A percentile compares a stretch with the other conserved stretches of the same genome.
Conservation (phyloP, 2,329 filamentous ascomycete species). For the Xylariaceae sp. region DNA sequence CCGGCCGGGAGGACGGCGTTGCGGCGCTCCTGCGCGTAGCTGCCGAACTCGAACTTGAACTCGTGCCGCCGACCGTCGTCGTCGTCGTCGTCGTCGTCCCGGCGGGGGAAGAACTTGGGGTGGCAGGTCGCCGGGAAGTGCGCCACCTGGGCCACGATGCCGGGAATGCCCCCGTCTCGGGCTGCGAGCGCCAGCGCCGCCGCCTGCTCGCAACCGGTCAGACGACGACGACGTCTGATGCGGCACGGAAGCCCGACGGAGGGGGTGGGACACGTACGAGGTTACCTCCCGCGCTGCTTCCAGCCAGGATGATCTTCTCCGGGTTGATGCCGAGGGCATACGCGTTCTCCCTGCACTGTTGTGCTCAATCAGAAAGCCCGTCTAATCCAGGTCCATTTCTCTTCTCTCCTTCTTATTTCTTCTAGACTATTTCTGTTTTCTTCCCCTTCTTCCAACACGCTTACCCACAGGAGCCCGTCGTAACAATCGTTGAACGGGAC, state of each 20-base stretch:
- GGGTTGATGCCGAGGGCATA: conserved; percentile 27
- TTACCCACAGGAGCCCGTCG: background rate
- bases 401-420: too few relatives aligned
- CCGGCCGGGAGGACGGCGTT: background rate
- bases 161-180: conserved; percentile 23
- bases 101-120: conserved; percentile 28
- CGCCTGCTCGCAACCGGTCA: too few relatives aligned
- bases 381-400: too few relatives aligned
- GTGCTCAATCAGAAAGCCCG: too few relatives aligned
- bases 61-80: too few relatives aligned
- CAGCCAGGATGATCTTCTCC: conserved; percentile 35
- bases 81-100: too few relatives aligned
- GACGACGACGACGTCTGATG: too few relatives aligned
- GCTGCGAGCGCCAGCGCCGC: conserved; percentile 23
- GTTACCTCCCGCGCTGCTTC: conserved; percentile 43
- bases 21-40: background rate
- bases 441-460: too few relatives aligned
- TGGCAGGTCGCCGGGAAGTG: conserved; percentile 29
- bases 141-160: conserved; percentile 27
- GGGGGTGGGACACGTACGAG: conserved; percentile 23
- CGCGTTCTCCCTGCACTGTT: conserved; percentile 38
- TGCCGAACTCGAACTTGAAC: conserved; percentile 6
- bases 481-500: background rate
- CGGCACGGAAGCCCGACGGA: too few relatives aligned
- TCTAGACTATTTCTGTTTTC: too few relatives aligned